Percentiles rank a stretch among this genome's conserved stretches.
phyloP scores from a whole-genome alignment of 306 rosid species.

The Cicer cuneatum region DNA sequence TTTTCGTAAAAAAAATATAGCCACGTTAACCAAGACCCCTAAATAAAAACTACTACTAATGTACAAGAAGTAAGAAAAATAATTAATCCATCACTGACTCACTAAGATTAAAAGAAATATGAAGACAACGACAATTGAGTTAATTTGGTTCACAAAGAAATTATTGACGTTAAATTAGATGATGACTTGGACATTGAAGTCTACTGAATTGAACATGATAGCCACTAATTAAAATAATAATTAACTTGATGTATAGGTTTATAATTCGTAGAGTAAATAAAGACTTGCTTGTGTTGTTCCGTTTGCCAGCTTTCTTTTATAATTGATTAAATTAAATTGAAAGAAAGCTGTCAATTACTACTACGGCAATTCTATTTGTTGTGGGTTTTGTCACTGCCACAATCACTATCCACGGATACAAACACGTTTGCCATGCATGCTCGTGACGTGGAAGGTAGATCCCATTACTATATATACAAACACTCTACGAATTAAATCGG shows the following conservation, averaged over 20 bases:
- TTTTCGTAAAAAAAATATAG: constrained; percentile 14
- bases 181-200: not conserved
- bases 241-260: constrained; percentile 2
- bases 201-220: constrained; percentile 7
- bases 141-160: not conserved
- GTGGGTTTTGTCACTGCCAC: constrained; percentile 4
- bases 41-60: not conserved
- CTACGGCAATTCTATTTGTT: not conserved
- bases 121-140: constrained; percentile 4
- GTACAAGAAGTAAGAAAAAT: not conserved
- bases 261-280: not conserved
- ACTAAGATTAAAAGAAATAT: not conserved
- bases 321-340: too few species aligned
- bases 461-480: not conserved
- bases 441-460: constrained; percentile 1
- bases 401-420: not conserved
- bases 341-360: too few species aligned
- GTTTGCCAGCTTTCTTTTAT: not conserved
- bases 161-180: not conserved
- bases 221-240: not conserved
- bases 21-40: constrained; percentile 1
- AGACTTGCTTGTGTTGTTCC: constrained; percentile 2
- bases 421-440: constrained; percentile 25
- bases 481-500: constrained; percentile 10
- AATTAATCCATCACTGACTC: not conserved